Evolutionary conservation across 2,329 filamentous ascomycete genomes (phyloP).

Genomic region (Colletotrichum karsti): DNA sequence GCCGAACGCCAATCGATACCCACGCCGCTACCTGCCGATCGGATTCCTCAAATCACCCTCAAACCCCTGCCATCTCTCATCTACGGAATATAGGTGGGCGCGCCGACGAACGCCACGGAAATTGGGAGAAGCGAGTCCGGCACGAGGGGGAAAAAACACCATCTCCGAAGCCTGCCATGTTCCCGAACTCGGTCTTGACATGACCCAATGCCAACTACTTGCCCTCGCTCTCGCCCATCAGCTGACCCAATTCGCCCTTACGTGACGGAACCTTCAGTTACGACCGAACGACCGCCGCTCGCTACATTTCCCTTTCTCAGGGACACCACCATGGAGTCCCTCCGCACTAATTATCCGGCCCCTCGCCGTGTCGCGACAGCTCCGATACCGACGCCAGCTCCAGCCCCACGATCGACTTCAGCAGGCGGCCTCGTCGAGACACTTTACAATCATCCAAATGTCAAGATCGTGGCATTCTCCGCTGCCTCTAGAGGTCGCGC

Average conservation of each 20-base stretch:
- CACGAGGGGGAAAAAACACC: not conserved
- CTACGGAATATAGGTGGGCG: not conserved
- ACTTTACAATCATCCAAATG: constrained; percentile 77
- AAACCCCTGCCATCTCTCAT: not conserved
- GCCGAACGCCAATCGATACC: not conserved
- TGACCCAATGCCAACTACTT: constrained; percentile 13
- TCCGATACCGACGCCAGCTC: constrained; percentile 37
- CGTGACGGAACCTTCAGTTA: constrained; percentile 7
- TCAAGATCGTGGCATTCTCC: constrained; percentile 71
- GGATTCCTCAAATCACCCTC: constrained; percentile 14
- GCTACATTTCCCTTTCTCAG: not conserved
- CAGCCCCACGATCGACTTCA: constrained; percentile 33
- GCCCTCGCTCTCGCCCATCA: constrained; percentile 1
- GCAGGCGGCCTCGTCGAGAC: constrained; percentile 65
- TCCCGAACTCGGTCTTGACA: constrained; percentile 6
- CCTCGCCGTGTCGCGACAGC: constrained; percentile 49
- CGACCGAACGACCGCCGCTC: not conserved
- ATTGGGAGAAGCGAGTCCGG: not conserved
- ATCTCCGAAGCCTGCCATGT: constrained; percentile 15
- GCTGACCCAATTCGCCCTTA: not conserved
- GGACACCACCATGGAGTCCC: constrained; percentile 26
- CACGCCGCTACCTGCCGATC: constrained; percentile 13
- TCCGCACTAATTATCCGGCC: constrained; percentile 34
- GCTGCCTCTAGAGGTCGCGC: constrained; percentile 42
- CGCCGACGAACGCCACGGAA: constrained; percentile 19